Evolutionary conservation across 345 rosid species (phyloP), one percentile per base, ranked within the genome.

Genomic region (Ceriops zippeliana): DNA sequence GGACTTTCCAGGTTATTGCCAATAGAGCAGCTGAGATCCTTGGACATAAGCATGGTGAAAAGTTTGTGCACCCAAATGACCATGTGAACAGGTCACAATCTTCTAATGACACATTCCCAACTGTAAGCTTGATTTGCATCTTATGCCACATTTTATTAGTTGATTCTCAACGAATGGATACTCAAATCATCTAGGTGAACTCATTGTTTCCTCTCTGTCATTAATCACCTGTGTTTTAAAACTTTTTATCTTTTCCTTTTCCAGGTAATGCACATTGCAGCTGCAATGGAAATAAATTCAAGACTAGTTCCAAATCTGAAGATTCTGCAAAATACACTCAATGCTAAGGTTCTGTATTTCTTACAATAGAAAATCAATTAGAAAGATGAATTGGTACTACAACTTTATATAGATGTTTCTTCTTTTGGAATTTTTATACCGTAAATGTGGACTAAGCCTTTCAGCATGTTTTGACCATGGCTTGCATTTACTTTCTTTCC

Each of bases 191-290:
- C 19, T 42, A 3, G 49, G 4, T 15, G 49, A 42, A 42, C 17
- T 42, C 49, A 42, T 42, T 42, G 19, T 42, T 42, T 42, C 49
- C 19, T 42, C 16, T 13, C 17, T 42, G 19, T 42, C 15, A 13
- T 11, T 13, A 13, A 42, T 42, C 17, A 42, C 17, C 24, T 56
- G 28, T 56, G 28, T 56, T 56, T 56, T 27, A 56, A 42, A 15
- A 17, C 17, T 56, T 4, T 56, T 56, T 27, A 5, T 9, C 10
- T 67, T 68, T 6, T 69, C 71, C 52, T 20, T 72, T 47, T 80
- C 62, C 73, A 88, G 97, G 98, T 91, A 69, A 93, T 93, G 98
- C 98, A 95, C 78, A 91, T 95, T 75, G 99, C 99, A 62, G 96
- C 98, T 68, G 98, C 92, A 49, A 85, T 72, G 72, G 98, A 91